Evolutionary conservation across 192 early-diverging fungal genomes (phyloP), one percentile per base, ranked within the genome.

Genomic region (Spizellomyces punctatus): DNA sequence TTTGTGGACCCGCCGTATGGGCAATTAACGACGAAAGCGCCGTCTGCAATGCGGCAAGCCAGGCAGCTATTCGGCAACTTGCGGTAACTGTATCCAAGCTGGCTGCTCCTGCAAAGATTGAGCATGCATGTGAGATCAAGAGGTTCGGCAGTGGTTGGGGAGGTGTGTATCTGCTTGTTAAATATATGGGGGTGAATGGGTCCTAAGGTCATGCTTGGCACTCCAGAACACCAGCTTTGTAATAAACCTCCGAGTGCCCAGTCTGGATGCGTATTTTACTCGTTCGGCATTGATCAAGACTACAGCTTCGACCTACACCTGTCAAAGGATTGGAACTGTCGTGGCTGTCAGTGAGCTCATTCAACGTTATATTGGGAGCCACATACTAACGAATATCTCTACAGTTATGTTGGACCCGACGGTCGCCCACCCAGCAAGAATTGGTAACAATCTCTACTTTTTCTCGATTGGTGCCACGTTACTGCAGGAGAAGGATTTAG

Each of bases 191-290:
- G 9, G 9, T 60, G 9, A 12, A 12, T 60, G 12, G 58, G 10
- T 16, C 22, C 8, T 10, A 60, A 9, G 9, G 8, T 10, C 27
- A 10, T 21, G 16, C 19, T 60, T 8, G n/a, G n/a, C n/a, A 60
- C 10, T 21, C 8, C 58, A 60, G 58, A 16, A 21, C 58, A 60
- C 19, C 12, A 60, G 10, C 41, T 90, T 82, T 21, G 58, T 17
- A 42, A 55, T 65, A 9, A 21, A 47, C 64, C 12, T 57, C 69
- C 65, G 70, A 14, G 21, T 45, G 67, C 27, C 66, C 10, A 60
- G 9, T 9, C 16, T 10, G 27, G 58, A 16, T 60, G 58, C 19
- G 27, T 60, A 8, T 60, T 60, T 27, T 60, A 60, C 19, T 60
- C 58, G 9, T 60, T 60, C 19, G 58, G 58, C 9, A 60, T 60